These are phyloP conservation scores for Ustilago cynodontis DNA, from an alignment of 1,284 basidiomycete species.

Conservation along the genomic window DNA sequence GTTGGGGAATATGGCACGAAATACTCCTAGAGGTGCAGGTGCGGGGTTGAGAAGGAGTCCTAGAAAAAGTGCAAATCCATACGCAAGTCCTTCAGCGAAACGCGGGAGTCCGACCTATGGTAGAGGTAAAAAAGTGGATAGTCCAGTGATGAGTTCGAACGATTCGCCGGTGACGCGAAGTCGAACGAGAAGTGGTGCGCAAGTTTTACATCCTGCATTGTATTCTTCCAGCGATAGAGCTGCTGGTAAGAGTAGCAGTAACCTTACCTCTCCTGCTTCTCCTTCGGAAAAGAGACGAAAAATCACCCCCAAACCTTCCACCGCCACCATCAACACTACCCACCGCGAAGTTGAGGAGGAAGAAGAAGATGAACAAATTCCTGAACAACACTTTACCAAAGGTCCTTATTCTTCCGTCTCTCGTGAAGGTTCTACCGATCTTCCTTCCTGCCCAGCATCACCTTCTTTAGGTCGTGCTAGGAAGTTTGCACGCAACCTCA, in stretches of 20 bases:
- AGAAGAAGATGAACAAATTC: conserved; percentile 28
- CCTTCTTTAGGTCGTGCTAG: conserved; percentile 33
- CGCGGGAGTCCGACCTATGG: background rate
- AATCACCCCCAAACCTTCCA: background rate
- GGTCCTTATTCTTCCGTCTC: conserved; percentile 34
- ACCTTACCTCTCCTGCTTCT: conserved; percentile 53
- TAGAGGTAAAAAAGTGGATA: conserved; percentile 5
- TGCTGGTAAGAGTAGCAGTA: conserved; percentile 45
- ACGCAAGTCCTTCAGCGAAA: conserved; percentile 46
- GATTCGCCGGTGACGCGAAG: conserved; percentile 57
- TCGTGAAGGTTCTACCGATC: conserved; percentile 37
- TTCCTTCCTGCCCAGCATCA: conserved; percentile 40
- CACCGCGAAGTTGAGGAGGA: conserved; percentile 8
- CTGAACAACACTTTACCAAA: conserved; percentile 27
- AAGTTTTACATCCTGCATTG: conserved; percentile 48
- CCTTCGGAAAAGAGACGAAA: conserved; percentile 26
- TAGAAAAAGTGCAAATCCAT: conserved; percentile 66
- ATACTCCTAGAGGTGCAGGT: conserved; percentile 9
- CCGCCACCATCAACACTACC: background rate
- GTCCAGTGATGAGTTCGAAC: conserved; percentile 19
- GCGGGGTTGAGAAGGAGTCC: conserved; percentile 60
- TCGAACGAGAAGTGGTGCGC: conserved; percentile 38
- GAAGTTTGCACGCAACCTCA: conserved; percentile 36
- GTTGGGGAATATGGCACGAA: conserved; percentile 22
- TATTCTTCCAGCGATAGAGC: conserved; percentile 51